phyloP scores from a whole-genome alignment of 192 early-diverging fungal genomes.

The Gigaspora rosea region DNA sequence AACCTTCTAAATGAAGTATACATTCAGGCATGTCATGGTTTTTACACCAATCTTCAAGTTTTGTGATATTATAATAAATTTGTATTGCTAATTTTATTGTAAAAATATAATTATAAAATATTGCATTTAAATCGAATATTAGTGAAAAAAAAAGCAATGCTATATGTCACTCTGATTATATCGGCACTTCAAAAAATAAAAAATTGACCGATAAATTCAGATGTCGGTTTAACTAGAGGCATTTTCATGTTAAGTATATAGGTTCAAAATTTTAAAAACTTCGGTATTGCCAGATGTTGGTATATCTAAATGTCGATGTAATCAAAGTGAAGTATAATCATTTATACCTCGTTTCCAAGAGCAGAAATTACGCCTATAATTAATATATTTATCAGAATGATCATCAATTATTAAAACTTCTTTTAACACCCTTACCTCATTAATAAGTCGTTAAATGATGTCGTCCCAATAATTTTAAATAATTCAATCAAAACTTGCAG shows the following conservation, averaged over 20 bases:
- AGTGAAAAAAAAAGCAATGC: background rate
- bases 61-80: slow-evolving; percentile 98
- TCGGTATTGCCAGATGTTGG: no score
- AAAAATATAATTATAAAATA: background rate
- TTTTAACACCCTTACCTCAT: slow-evolving; percentile 51
- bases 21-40: slow-evolving; percentile 89
- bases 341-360: slow-evolving; percentile 92
- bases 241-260: no score
- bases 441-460: slow-evolving; percentile 95
- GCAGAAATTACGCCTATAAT: slow-evolving; percentile 88
- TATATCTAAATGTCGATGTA: no score
- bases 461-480: slow-evolving; percentile 91
- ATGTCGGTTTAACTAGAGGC: no score
- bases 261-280: no score
- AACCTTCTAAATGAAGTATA: slow-evolving; percentile 85
- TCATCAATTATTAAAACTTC: background rate
- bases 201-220: no score
- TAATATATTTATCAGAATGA: background rate
- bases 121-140: background rate
- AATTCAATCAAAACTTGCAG: slow-evolving; percentile 94
- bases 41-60: slow-evolving; percentile 99
- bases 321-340: no score
- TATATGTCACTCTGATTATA: no score
- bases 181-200: no score
- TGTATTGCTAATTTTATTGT: slow-evolving; percentile 69